phyloP scores from a whole-genome alignment of 805 yeast species.

The Kuraishia hungarica region DNA sequence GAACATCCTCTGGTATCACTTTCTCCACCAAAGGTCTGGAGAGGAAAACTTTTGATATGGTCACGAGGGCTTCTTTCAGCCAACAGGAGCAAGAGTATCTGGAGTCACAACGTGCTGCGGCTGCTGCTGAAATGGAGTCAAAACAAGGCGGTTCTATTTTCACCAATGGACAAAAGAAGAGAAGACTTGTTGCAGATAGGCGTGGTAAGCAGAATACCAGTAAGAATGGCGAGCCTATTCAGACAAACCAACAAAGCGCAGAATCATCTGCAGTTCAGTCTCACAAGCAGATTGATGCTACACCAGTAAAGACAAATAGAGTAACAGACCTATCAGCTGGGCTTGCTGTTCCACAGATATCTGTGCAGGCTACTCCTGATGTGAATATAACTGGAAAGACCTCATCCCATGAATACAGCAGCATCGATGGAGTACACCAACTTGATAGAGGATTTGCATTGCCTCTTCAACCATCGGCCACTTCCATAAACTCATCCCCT shows the following conservation, averaged over 20 bases:
- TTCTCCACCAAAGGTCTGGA: conserved; percentile 13
- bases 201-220: neutral
- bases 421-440: neutral
- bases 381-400: too few relatives aligned
- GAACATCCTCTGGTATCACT: conserved; percentile 15
- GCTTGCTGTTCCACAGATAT: neutral
- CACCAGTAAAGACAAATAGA: neutral
- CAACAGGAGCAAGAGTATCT: neutral
- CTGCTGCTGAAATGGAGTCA: neutral
- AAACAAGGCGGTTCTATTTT: neutral
- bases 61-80: conserved; percentile 13
- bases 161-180: conserved; percentile 6
- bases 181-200: conserved; percentile 7
- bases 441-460: neutral
- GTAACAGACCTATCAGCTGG: neutral
- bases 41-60: conserved; percentile 24
- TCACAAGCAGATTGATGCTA: conserved; percentile 1
- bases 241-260: neutral
- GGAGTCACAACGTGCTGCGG: neutral
- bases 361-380: neutral
- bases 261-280: neutral
- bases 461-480: neutral
- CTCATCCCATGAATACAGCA: neutral
- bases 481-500: neutral
- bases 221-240: neutral